phyloP scores from a whole-genome alignment of 257 asterid species.

The Nicotiana tomentosiformis region DNA sequence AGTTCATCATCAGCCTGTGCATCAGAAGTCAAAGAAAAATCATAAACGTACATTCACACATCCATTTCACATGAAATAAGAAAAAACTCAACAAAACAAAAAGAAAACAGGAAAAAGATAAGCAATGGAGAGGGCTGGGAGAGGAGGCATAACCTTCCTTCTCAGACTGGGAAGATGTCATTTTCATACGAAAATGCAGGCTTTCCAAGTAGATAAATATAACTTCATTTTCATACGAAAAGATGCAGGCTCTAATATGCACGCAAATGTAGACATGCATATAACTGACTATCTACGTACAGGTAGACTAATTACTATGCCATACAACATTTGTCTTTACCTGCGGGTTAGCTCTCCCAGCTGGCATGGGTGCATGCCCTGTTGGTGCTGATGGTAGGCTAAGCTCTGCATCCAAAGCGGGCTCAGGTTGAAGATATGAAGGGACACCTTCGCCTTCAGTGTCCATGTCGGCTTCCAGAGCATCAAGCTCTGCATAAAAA shows the following conservation, averaged over 20 bases:
- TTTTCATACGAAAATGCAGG: not conserved
- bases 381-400: conserved; percentile 90
- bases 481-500: conserved; percentile 78
- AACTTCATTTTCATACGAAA: not conserved
- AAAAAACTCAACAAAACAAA: too few species aligned
- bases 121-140: not conserved
- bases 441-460: conserved; percentile 85
- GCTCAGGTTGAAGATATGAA: conserved; percentile 87
- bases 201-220: not conserved
- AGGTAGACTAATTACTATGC: not conserved
- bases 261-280: not conserved
- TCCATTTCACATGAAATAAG: not conserved
- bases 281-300: not conserved
- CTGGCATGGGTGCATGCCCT: conserved; percentile 52
- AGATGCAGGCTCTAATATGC: not conserved
- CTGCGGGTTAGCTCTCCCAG: conserved; percentile 53
- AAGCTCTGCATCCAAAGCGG: conserved; percentile 70
- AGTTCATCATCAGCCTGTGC: conserved; percentile 86
- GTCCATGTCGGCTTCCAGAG: conserved; percentile 97
- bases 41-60: not conserved
- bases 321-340: conserved; percentile 24
- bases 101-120: not conserved
- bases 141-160: not conserved
- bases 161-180: not conserved
- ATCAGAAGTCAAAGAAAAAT: conserved; percentile 9